phyloP scores from a whole-genome alignment of 1,284 basidiomycete genomes.

The Gymnopus androsaceus region DNA sequence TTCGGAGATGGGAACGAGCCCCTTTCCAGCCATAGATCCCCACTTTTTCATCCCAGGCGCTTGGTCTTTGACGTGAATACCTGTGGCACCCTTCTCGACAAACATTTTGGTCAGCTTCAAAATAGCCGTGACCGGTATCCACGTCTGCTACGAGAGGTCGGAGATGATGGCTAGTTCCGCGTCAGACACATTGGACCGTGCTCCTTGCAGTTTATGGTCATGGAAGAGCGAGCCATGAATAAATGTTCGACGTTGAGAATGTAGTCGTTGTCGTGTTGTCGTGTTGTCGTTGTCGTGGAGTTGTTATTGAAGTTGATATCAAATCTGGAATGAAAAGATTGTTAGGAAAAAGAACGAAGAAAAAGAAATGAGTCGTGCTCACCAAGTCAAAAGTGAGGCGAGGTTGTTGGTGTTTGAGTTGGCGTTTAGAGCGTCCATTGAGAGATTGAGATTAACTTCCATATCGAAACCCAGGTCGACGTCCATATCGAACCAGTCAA shows the following conservation, averaged over 20 bases:
- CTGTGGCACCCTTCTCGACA: slow-evolving; percentile 80
- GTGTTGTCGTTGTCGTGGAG: no score
- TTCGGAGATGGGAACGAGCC: slow-evolving; percentile 76
- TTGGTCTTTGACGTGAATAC: slow-evolving; percentile 83
- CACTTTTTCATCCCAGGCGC: slow-evolving; percentile 86
- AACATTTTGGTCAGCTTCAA: slow-evolving; percentile 83
- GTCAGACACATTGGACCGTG: slow-evolving; percentile 71
- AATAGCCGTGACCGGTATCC: slow-evolving; percentile 80
- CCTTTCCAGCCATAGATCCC: slow-evolving; percentile 84
- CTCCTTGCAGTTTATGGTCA: slow-evolving; percentile 83
- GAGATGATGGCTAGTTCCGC: slow-evolving; percentile 72
- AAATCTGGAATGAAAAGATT: no score
- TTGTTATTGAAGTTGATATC: no score
- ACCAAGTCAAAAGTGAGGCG: no score
- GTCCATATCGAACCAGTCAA: no score
- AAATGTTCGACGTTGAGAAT: slow-evolving; percentile 88
- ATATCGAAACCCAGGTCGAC: no score
- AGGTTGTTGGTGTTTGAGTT: no score
- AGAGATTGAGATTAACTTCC: no score
- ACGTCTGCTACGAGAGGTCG: slow-evolving; percentile 80
- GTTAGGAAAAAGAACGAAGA: no score
- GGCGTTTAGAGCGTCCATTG: no score
- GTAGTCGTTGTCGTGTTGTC: no score
- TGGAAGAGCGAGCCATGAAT: slow-evolving; percentile 87
- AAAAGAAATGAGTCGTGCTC: no score